phyloP scores from a whole-genome alignment of 305 asterid genomes.

The Fraxinus paxiana region DNA sequence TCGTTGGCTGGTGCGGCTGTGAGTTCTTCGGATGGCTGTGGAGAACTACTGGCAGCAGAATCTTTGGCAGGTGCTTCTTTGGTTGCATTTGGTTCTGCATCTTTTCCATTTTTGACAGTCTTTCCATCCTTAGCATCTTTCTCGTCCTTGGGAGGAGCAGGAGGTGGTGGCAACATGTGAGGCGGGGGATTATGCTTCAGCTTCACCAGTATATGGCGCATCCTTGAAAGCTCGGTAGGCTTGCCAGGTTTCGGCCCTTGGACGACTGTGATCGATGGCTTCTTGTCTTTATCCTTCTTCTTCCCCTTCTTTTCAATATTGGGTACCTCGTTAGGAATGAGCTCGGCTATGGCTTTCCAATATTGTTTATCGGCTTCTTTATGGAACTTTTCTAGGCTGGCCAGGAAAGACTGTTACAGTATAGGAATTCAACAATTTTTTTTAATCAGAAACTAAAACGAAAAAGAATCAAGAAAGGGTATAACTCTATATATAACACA shows the following conservation, averaged over 20 bases:
- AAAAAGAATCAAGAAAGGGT: background rate
- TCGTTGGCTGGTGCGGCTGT: conserved; percentile 28
- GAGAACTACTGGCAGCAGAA: conserved; percentile 34
- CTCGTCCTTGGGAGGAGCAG: conserved; percentile 51
- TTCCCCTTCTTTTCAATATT: conserved; percentile 76
- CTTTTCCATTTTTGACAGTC: conserved; percentile 43
- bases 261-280: conserved; percentile 72
- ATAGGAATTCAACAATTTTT: conserved; percentile 14
- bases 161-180: conserved; percentile 71
- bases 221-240: conserved; percentile 88
- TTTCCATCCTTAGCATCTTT: conserved; percentile 61
- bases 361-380: conserved; percentile 90
- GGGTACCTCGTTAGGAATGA: conserved; percentile 82
- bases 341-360: conserved; percentile 94
- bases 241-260: conserved; percentile 99
- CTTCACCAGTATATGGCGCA: conserved; percentile 87
- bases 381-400: conserved; percentile 74
- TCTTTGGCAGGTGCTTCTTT: conserved; percentile 48
- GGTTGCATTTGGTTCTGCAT: conserved; percentile 29
- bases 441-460: background rate
- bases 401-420: conserved; percentile 45
- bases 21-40: conserved; percentile 35
- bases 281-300: conserved; percentile 93
- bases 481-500: conserved; percentile 5
- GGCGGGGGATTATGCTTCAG: conserved; percentile 95